These are phyloP conservation scores for Xanthoceras sorbifolium DNA, from an alignment of 345 rosid species.

Conservation along the genomic window DNA sequence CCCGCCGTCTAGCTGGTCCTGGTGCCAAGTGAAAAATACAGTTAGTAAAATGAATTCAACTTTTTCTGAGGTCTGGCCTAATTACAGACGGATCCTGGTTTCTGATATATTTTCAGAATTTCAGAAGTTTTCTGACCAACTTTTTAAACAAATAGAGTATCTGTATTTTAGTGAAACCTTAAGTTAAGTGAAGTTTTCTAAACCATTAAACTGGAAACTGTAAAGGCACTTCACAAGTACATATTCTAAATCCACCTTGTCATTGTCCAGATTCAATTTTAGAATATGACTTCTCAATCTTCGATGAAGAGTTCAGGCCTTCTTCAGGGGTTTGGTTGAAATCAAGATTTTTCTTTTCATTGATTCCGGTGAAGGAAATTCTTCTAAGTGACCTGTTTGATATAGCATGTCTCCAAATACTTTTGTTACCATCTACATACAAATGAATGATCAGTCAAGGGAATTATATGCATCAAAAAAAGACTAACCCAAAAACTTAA, in stretches of 20 bases:
- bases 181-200: too few species aligned
- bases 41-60: not conserved
- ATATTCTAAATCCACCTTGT: constrained; percentile 15
- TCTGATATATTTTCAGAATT: too few species aligned
- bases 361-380: constrained; percentile 73
- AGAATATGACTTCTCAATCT: constrained; percentile 19
- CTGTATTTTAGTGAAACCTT: not conserved
- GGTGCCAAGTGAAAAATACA: constrained; percentile 7
- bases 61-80: not conserved
- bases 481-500: not conserved
- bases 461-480: not conserved
- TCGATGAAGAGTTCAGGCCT: constrained; percentile 32
- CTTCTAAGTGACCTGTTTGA: constrained; percentile 28
- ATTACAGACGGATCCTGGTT: not conserved
- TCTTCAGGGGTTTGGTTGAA: constrained; percentile 91
- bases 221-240: too few species aligned
- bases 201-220: too few species aligned
- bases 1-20: constrained; percentile 32
- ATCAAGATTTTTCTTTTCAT: constrained; percentile 64
- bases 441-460: not conserved
- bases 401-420: constrained; percentile 52
- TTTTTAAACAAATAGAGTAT: not conserved
- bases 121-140: not conserved
- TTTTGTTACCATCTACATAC: constrained; percentile 52
- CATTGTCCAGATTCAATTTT: constrained; percentile 9